Base-by-base conservation (phyloP, 2,329 filamentous ascomycete species). In the Colletotrichum horii region DNA sequence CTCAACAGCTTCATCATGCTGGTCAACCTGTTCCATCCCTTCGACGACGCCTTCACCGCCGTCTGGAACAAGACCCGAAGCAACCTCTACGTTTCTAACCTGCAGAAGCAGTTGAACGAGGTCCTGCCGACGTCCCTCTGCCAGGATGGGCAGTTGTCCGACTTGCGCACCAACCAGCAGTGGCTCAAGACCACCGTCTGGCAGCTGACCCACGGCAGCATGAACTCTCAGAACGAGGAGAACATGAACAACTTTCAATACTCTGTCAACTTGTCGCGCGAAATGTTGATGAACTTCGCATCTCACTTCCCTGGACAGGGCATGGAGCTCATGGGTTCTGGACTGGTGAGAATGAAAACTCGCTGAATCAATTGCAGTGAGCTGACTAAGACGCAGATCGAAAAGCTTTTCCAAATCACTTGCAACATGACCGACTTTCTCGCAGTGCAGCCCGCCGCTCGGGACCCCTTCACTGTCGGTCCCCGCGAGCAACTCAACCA, bases 341-440 rank as follows among this genome's bases (percentile, higher is more conserved):
- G 94, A 30, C 83, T 97, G 83, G 94, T 95, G 85, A 83, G 38
- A 19, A 19, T 4, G 34, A 65, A 12, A 8, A 11, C 68, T 19
- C 9, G 24, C 19, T 74, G 4, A n/a, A 34, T 74, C 77, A 34
- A 3, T 22, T 15, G 7, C 32, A 32, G 15, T 48, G 12, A 5
- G 38, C 68, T 74, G 28, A 71, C 36, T 8, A 30, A 12, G 7
- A 12, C 3, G 15, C 79, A 93, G 91, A 92, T 97, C 76, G 94
- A 96, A 81, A 96, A 96, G 82, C 85, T 98, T 15, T 91, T 97
- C 79, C 94, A 96, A 78, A 91, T 96, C 43, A 92, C 94, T 15
- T 94, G 91, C 82, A 92, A 93, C 19, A 87, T 97, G 76, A 93
- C 90, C 9, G 94, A 96, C 77, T 92, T 95, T 26, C 91, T 98